A percentile compares a stretch with the other conserved stretches of the same genome.
phyloP scores from a whole-genome alignment of 2,329 filamentous ascomycete species.

The Magnaporthiopsis rhizophila region DNA sequence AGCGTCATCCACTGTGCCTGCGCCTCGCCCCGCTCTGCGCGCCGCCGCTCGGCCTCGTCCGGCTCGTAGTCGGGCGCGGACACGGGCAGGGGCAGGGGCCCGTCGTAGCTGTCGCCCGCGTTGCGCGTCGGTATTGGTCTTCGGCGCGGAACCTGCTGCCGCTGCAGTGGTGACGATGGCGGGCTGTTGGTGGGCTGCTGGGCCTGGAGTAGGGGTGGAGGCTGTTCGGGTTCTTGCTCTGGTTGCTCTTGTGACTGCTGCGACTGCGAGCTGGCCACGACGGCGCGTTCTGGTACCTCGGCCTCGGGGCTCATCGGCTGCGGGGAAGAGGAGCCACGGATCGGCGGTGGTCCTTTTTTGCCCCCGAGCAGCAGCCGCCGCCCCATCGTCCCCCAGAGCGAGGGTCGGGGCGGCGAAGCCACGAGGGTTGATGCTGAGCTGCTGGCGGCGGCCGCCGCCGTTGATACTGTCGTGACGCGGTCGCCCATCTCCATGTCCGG shows the following conservation, averaged over 20 bases:
- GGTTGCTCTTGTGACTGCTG: neutral
- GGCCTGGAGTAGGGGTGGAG: neutral
- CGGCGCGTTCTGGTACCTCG: neutral
- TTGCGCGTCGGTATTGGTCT: slow-evolving; percentile 8
- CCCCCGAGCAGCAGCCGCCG: neutral
- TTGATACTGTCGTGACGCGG: neutral
- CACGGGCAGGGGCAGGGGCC: too few relatives aligned
- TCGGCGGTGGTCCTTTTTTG: neutral
- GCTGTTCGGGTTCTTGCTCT: neutral
- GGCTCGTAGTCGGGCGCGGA: slow-evolving; percentile 14
- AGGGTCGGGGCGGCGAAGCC: neutral
- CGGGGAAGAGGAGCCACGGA: neutral
- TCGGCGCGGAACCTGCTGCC: slow-evolving; percentile 1
- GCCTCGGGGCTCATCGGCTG: neutral
- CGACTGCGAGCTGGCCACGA: neutral
- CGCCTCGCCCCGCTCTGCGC: slow-evolving; percentile 16
- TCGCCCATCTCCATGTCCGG: neutral
- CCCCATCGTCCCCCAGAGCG: neutral
- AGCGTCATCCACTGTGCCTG: slow-evolving; percentile 16
- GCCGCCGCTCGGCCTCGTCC: slow-evolving; percentile 15
- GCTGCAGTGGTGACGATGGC: too few relatives aligned
- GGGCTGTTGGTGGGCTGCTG: neutral
- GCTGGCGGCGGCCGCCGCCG: neutral
- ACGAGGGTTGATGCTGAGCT: neutral
- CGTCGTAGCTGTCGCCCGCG: too few relatives aligned